Evolutionary conservation across 305 asterid genomes (phyloP).

Genomic region (Fraxinus nigra): DNA sequence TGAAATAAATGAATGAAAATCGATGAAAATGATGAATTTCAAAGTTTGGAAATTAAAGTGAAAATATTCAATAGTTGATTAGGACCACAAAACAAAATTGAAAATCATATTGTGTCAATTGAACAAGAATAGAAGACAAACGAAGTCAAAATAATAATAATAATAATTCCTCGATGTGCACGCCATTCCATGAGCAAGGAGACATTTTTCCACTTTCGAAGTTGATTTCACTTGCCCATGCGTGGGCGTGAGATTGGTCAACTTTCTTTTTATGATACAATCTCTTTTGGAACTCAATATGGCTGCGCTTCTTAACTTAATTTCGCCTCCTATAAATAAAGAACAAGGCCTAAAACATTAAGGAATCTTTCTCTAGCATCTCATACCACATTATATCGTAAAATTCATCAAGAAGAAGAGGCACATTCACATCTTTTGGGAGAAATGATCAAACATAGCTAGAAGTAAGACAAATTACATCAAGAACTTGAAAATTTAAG

Average conservation of each 20-base stretch:
- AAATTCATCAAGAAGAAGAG: background rate
- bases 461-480: no score
- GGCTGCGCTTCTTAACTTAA: background rate
- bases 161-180: no score
- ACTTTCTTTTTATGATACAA: background rate
- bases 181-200: no score
- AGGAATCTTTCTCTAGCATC: background rate
- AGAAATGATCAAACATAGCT: no score
- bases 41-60: background rate
- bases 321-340: background rate
- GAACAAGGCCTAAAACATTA: background rate
- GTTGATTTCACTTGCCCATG: background rate
- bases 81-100: background rate
- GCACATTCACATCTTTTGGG: background rate
- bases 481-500: background rate
- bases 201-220: no score
- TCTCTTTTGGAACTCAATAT: background rate
- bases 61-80: no score
- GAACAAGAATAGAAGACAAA: no score
- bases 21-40: background rate
- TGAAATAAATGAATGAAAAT: background rate
- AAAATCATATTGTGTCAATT: background rate
- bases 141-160: no score
- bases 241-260: background rate
- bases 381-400: background rate